Conservation (phyloP, 2,329 filamentous ascomycete genomes). For the Ascochyta lentis region DNA sequence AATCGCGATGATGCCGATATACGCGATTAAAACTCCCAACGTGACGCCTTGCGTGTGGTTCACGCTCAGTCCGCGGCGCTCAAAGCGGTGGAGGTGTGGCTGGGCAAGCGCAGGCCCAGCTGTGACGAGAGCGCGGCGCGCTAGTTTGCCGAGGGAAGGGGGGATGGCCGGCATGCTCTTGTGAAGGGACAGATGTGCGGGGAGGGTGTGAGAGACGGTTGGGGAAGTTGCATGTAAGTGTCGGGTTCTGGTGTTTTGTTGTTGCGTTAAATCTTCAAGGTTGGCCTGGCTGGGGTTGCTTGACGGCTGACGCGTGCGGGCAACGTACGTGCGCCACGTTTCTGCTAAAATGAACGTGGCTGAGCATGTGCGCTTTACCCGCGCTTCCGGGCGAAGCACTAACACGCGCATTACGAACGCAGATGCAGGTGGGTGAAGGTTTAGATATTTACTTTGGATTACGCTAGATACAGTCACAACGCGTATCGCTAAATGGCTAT, state of each 20-base stretch:
- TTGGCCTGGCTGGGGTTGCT: constrained; percentile 19
- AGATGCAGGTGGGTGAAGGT: background rate
- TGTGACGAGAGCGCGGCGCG: constrained; percentile 35
- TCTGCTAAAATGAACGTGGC: constrained; percentile 21
- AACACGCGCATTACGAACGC: background rate
- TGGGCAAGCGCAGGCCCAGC: constrained; percentile 36
- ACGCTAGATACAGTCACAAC: background rate
- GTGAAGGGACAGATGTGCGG: background rate
- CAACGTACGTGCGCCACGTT: constrained; percentile 30
- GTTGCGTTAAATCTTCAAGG: background rate
- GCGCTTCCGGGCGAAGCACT: background rate
- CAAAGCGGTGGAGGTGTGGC: constrained; percentile 51
- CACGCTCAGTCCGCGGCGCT: constrained; percentile 63
- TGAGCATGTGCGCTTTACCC: constrained; percentile 4
- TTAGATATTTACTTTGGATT: background rate
- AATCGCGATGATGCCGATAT: constrained; percentile 75
- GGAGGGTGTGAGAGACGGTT: background rate
- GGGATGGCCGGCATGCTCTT: constrained; percentile 33
- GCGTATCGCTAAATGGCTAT: background rate
- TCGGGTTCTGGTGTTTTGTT: background rate
- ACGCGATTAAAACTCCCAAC: constrained; percentile 72
- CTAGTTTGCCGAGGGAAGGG: constrained; percentile 32
- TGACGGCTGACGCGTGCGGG: constrained; percentile 14
- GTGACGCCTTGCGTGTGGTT: constrained; percentile 75
- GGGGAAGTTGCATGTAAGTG: background rate